phyloP scores from a whole-genome alignment of 805 yeast genomes.

The Saturnispora mendoncae region DNA sequence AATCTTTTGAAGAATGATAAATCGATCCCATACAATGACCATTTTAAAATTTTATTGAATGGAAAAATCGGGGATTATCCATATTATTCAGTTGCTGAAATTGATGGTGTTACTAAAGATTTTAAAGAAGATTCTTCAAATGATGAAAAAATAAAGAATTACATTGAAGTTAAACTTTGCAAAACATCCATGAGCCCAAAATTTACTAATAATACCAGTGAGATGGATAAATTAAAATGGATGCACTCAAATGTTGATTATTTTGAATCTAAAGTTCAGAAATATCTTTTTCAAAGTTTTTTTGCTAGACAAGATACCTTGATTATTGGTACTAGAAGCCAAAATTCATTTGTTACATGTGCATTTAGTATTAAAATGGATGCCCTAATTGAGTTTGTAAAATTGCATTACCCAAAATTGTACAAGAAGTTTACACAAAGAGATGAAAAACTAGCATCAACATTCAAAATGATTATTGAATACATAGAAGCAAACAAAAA shows the following conservation, averaged over 20 bases:
- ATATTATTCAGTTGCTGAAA: slow-evolving; percentile 14
- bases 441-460: neutral
- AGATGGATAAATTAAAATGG: slow-evolving; percentile 4
- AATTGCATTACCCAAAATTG: neutral
- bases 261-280: slow-evolving; percentile 3
- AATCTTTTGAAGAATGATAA: slow-evolving; percentile 1
- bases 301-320: slow-evolving; percentile 12
- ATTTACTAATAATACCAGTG: neutral
- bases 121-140: neutral
- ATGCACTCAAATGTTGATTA: neutral
- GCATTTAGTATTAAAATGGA: neutral
- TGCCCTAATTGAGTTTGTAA: slow-evolving; percentile 12
- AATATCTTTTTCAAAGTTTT: slow-evolving; percentile 13
- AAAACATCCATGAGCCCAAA: neutral
- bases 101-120: slow-evolving; percentile 9
- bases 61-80: slow-evolving; percentile 11
- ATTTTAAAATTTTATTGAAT: slow-evolving; percentile 10
- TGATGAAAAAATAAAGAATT: slow-evolving; percentile 8
- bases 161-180: slow-evolving; percentile 13
- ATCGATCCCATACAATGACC: slow-evolving; percentile 10
- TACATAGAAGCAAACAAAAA: neutral
- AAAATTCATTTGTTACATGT: slow-evolving; percentile 3
- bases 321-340: slow-evolving; percentile 13
- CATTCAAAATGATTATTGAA: neutral
- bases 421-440: slow-evolving; percentile 7